Evolutionary conservation across 345 rosid species (phyloP).

Genomic region (thale cress (Arabidopsis thaliana)): DNA sequence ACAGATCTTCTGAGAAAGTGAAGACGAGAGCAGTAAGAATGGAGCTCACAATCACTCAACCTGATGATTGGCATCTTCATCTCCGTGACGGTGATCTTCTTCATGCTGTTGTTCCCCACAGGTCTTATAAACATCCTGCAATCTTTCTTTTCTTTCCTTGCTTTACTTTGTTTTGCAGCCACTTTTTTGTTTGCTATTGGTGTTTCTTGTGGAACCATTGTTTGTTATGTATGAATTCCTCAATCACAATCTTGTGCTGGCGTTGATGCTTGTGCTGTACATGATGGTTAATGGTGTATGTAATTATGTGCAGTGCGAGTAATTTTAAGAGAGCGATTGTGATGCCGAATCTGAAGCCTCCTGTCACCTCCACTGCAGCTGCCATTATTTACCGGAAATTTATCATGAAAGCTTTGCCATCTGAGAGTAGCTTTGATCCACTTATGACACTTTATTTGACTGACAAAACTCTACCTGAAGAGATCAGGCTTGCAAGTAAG

Average conservation of each 20-base stretch:
- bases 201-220: background rate
- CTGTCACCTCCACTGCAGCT: conserved; percentile 76
- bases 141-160: background rate
- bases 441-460: conserved; percentile 96
- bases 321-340: conserved; percentile 85
- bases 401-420: conserved; percentile 68
- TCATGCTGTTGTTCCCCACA: conserved; percentile 75
- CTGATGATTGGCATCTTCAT: conserved; percentile 92
- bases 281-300: conserved; percentile 29
- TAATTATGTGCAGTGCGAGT: conserved; percentile 55
- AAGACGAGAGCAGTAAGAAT: conserved; percentile 47
- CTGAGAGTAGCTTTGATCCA: conserved; percentile 66
- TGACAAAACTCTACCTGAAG: conserved; percentile 77
- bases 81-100: conserved; percentile 79
- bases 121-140: conserved; percentile 46
- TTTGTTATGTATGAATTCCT: background rate
- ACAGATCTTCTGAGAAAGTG: conserved; percentile 36
- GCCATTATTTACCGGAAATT: conserved; percentile 69
- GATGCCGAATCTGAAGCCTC: conserved; percentile 95
- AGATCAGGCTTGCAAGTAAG: conserved; percentile 92
- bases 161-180: conserved; percentile 1
- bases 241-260: background rate
- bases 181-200: conserved; percentile 4
- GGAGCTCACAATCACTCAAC: conserved; percentile 75
- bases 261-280: conserved; percentile 17